These are phyloP conservation scores for Xylariaceae sp. DNA, from an alignment of 2,329 filamentous ascomycete genomes.

Conservation along the genomic window DNA sequence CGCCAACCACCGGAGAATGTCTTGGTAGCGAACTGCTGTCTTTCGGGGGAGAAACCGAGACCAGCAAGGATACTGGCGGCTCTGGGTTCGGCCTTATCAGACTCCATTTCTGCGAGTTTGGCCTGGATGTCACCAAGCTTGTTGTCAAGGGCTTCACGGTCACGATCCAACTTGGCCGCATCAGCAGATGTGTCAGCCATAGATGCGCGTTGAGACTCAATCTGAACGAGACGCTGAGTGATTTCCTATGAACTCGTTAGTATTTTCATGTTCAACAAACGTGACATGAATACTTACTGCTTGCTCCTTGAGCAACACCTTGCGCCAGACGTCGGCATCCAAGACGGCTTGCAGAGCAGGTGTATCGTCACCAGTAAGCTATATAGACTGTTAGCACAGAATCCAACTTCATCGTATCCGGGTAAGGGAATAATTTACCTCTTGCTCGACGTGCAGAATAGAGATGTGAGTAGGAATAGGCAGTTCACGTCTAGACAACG, in stretches of 20 bases:
- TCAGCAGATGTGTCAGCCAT: conserved; percentile 91
- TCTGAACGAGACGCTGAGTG: conserved; percentile 62
- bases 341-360: conserved; percentile 90
- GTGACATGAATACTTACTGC: conserved; percentile 47
- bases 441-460: conserved; percentile 97
- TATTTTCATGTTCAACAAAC: neutral
- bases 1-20: conserved; percentile 99
- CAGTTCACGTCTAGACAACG: conserved; percentile 86
- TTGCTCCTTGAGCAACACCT: conserved; percentile 87
- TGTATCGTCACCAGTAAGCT: conserved; percentile 94
- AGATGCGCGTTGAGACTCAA: conserved; percentile 71
- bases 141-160: conserved; percentile 83
- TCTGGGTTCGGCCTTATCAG: conserved; percentile 92
- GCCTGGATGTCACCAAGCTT: conserved; percentile 86
- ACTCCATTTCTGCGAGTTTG: conserved; percentile 97
- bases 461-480: conserved; percentile 95
- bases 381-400: conserved; percentile 20
- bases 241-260: conserved; percentile 59
- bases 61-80: conserved; percentile 94
- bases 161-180: conserved; percentile 75
- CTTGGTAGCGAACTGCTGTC: conserved; percentile 88
- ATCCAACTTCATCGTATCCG: neutral
- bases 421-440: conserved; percentile 51
- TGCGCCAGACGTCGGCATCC: conserved; percentile 97
- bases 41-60: conserved; percentile 90